phyloP scores from a whole-genome alignment of 2,329 filamentous ascomycete species.

The Fusarium tuaranense region DNA sequence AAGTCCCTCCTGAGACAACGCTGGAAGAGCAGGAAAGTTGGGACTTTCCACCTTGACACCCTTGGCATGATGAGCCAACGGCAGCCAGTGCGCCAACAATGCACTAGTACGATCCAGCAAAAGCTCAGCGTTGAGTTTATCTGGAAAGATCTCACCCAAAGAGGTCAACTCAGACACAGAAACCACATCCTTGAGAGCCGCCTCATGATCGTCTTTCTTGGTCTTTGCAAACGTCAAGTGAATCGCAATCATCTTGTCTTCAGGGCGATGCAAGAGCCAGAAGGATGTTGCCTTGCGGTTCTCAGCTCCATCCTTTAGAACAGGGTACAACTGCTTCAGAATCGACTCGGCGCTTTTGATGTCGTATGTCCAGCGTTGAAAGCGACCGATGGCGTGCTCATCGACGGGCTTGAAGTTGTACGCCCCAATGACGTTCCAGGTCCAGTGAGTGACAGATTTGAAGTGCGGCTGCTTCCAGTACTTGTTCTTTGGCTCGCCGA shows the following conservation, averaged over 20 bases:
- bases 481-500: conserved; percentile 33
- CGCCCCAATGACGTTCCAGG: conserved; percentile 35
- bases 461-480: conserved; percentile 40
- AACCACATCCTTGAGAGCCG: not conserved
- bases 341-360: conserved; percentile 15
- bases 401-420: conserved; percentile 28
- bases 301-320: conserved; percentile 29
- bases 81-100: conserved; percentile 32
- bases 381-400: conserved; percentile 24
- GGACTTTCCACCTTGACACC: conserved; percentile 21
- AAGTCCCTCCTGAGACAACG: not conserved
- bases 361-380: conserved; percentile 37
- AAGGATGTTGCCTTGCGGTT: conserved; percentile 25
- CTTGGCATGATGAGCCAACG: not conserved
- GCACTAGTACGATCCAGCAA: conserved; percentile 27
- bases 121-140: conserved; percentile 1
- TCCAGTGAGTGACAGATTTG: conserved; percentile 19
- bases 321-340: conserved; percentile 33
- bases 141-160: conserved; percentile 20
- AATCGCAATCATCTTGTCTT: conserved; percentile 27
- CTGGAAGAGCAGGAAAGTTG: conserved; percentile 22
- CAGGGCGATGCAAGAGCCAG: conserved; percentile 30
- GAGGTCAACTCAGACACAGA: not conserved
- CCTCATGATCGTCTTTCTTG: conserved; percentile 2
- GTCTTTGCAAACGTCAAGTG: conserved; percentile 31